Evolutionary conservation across 192 early-diverging fungal genomes (phyloP), one percentile per base, ranked within the genome.

Genomic region (Lobosporangium transversale): DNA sequence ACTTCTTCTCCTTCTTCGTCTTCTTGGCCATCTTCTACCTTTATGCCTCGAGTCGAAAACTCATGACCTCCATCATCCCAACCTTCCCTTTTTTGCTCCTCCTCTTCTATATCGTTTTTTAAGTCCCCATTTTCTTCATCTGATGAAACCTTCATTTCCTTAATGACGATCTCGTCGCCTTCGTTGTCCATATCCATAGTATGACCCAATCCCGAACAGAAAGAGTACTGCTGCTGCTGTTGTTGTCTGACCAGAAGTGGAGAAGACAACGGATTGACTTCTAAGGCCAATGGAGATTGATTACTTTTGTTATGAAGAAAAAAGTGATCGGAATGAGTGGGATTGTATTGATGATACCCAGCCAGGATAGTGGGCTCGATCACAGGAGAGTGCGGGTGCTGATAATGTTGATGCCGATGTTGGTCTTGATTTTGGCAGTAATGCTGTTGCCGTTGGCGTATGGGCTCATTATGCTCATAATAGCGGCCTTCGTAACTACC

Each of bases 381-480:
- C 27, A n/a, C 1, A 33, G 37, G 37, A 40, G 27, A 45, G n/a
- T 21, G 42, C 21, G 2, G 23, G 37, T 40, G 58, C 21, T 37
- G 60, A 20, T 33, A 30, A 31, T 32, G 58, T 18, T 32, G 9
- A 49, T n/a, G 56, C 21, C 33, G 58, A 32, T 60, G 42, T 1
- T 30, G 45, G 58, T 48, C 44, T 3, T 48, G 26, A 21, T 33
- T 14, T 30, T 31, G 6, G 42, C 8, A 30, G 15, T 51, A 53
- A 20, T 67, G 21, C 3, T 67, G 54, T 12, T 66, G 49, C 32
- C 65, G 42, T 67, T 51, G n/a, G n/a, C n/a, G n/a, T n/a, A n/a
- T n/a, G n/a, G n/a, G n/a, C n/a, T n/a, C n/a, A n/a, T n/a, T n/a
- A n/a, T n/a, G n/a, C n/a, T n/a, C n/a, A n/a, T n/a, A n/a, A n/a